These are phyloP conservation scores for Hyaloperonospora brassicae DNA, from an alignment of 352 stramenopile genomes.

Conservation along the genomic window DNA sequence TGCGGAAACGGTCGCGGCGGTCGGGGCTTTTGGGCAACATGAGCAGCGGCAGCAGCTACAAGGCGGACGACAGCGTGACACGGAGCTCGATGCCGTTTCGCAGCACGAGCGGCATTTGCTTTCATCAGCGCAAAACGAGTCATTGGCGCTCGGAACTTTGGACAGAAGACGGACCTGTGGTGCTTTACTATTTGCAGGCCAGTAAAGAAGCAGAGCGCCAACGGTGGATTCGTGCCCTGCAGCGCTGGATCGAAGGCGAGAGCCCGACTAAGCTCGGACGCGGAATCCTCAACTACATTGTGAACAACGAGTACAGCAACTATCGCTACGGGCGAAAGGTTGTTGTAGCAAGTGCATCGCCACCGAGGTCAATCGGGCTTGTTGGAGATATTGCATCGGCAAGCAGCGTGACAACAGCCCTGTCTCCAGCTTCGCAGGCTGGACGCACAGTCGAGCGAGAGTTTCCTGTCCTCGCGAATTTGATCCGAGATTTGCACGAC, in stretches of 20 bases:
- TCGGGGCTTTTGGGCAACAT: conserved; percentile 3
- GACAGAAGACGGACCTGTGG: conserved; percentile 36
- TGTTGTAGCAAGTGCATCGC: conserved; percentile 21
- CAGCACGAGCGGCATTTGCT: conserved; percentile 29
- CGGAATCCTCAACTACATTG: conserved; percentile 62
- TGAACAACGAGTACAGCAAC: conserved; percentile 65
- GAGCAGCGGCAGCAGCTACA: too few species aligned
- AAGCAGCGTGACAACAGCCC: conserved; percentile 9
- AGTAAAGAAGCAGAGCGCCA: conserved; percentile 50
- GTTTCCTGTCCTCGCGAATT: conserved; percentile 59
- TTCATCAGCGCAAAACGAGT: conserved; percentile 55
- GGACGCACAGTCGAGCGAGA: conserved; percentile 60
- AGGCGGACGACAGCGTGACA: conserved; percentile 7
- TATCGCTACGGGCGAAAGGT: conserved; percentile 59
- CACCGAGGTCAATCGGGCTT: conserved; percentile 13
- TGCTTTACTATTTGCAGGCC: conserved; percentile 68
- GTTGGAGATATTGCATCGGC: conserved; percentile 14
- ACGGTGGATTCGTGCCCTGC: conserved; percentile 61
- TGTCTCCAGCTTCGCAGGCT: conserved; percentile 45
- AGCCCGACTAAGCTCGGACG: conserved; percentile 44
- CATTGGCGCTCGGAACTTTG: conserved; percentile 29
- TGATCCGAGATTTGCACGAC: conserved; percentile 72
- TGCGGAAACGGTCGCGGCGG: conserved; percentile 45
- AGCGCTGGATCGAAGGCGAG: conserved; percentile 66
- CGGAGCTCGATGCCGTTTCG: conserved; percentile 17